Evolutionary conservation across 1,284 basidiomycete genomes (phyloP), one percentile per base, ranked within the genome.

Genomic region (Tremellales sp.): DNA sequence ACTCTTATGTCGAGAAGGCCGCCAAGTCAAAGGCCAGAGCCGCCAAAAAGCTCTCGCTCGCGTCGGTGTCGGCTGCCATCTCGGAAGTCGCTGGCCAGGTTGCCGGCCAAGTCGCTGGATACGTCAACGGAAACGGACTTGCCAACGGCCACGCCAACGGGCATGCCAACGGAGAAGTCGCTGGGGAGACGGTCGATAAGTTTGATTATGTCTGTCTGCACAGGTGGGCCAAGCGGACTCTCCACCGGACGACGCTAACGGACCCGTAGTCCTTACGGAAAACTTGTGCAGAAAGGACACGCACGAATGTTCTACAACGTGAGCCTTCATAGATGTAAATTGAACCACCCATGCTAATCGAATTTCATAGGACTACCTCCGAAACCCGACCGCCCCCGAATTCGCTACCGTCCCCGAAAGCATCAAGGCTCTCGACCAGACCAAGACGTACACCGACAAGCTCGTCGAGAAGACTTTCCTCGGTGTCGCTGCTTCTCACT

Each of bases 241-340:
- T 12, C 25, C 6, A 22, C 26, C 39, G 14, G 16, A 27, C 22
- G 26, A 3, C 5, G 31, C 33, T 53, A 38, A 47, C 41, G 32
- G 27, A 36, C 25, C 27, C 58, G 43, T 47, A 72, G 68, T 33
- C 94, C 94, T 1, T 98, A 97, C 76, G 91, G 92, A 75, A 98
- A 98, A 78, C 88, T 97, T 71, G 92, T 95, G 40, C 88, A 95
- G 74, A 98, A 97, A 77, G 92, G 88, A 36, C 85, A 93, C 72
- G 93, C 87, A n/a, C 87, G 94, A 52, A 76, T 97, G 65, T 72
- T 72, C 67, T 74, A 70, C 68, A 73, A 73, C 58, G 61, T 61
- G 50, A 55, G 56, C 34, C 22, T 16, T 52, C 18, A 13, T 25
- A 26, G 35, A 19, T 27, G 9, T 28, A 27, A 19, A 22, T 37